Evolutionary conservation across 1,139 yeast genomes (phyloP), one percentile per base, ranked within the genome.

Genomic region (Saccharomycopsis hybrid): DNA sequence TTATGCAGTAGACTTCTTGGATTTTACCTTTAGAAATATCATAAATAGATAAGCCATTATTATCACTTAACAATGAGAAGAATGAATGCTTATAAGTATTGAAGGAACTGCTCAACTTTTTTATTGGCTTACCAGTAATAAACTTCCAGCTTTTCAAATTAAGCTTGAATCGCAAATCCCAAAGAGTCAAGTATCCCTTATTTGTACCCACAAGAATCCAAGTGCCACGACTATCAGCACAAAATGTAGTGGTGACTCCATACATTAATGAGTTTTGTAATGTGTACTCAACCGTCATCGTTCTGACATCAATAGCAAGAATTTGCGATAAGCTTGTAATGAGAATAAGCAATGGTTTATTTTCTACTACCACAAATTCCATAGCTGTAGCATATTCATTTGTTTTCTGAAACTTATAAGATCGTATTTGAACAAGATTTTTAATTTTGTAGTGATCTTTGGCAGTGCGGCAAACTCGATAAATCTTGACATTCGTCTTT

Each of bases 131-230:
- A 2, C 72, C 66, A n/a, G 72, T 70, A 13, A 72, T 73, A 44
- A 84, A 70, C 5, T 74, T 73, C 81, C 89, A 85, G 1, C 82
- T 69, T 54, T 77, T 81, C 31, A 86, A 69, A 44, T 77, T 66
- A 0, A 84, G 57, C 39, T 72, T 72, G 62, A 88, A 87, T 50
- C 96, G 69, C 42, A 85, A 58, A 64, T 90, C 97, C 95, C 96
- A 89, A 25, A 92, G 64, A 55, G 80, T 80, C 33, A 92, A 62
- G 1, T 82, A 67, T 1, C 97, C 97, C 43, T 74, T 75, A 1
- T 77, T 69, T 0, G 97, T 86, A 0, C 96, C 97, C 2, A 84
- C 62, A 3, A 88, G 63, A 3, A 85, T 59, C 90, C 96, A 87
- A 5, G 68, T 63, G 43, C 70, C 70, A 25, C 71, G 65, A 0